phyloP scores from a whole-genome alignment of 192 early-diverging fungal species.

The Backusella mclennaniae region DNA sequence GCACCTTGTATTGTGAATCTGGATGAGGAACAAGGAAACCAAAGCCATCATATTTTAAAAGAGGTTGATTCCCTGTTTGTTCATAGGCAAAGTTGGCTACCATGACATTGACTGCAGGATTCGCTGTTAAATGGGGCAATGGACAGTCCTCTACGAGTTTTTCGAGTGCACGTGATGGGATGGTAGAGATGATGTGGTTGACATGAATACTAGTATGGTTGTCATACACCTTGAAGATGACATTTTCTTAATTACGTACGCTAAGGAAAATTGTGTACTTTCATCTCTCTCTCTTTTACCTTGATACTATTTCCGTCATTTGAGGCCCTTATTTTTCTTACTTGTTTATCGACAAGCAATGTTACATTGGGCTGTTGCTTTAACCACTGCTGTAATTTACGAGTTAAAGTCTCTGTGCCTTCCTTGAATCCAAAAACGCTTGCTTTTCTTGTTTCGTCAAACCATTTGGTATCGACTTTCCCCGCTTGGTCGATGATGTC shows the following conservation, averaged over 20 bases:
- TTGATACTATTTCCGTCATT: constrained; percentile 34
- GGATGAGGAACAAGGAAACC: constrained; percentile 83
- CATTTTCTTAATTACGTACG: constrained; percentile 17
- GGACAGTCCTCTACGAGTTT: constrained; percentile 38
- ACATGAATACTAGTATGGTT: constrained; percentile 18
- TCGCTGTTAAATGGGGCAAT: constrained; percentile 54
- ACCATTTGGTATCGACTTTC: constrained; percentile 51
- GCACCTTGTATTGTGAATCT: constrained; percentile 23
- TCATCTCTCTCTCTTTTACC: constrained; percentile 36
- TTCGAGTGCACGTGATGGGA: constrained; percentile 58
- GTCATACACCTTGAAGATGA: neutral
- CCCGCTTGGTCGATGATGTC: constrained; percentile 27
- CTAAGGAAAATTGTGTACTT: constrained; percentile 12
- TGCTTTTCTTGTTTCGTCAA: constrained; percentile 52
- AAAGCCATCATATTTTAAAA: constrained; percentile 73
- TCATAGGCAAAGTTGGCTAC: constrained; percentile 81
- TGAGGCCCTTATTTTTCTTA: constrained; percentile 41
- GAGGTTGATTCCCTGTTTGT: constrained; percentile 12
- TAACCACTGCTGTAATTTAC: constrained; percentile 56
- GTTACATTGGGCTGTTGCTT: constrained; percentile 52
- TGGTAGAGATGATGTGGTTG: constrained; percentile 66
- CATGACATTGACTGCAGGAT: constrained; percentile 73
- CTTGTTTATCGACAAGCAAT: constrained; percentile 45
- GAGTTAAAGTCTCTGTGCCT: constrained; percentile 72
- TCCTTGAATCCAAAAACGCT: constrained; percentile 84